Conservation (phyloP, 306 rosid species). For the Canavalia ensiformis region DNA sequence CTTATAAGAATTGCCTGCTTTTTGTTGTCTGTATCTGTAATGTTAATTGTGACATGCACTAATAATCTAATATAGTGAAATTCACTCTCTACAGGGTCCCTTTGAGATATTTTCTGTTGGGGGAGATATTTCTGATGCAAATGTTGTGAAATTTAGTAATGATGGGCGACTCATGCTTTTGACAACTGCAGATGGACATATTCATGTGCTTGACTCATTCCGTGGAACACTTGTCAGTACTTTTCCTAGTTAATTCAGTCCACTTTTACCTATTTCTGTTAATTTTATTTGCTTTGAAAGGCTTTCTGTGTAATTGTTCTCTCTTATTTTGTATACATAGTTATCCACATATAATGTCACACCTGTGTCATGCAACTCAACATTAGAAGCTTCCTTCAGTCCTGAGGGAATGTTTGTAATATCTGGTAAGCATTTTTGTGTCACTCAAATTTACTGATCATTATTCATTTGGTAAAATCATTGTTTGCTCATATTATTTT, state of each 20-base stretch:
- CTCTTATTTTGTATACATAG: slow-evolving; percentile 51
- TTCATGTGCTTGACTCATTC: slow-evolving; percentile 94
- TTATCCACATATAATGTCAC: slow-evolving; percentile 80
- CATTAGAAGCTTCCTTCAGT: slow-evolving; percentile 96
- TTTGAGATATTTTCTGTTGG: slow-evolving; percentile 92
- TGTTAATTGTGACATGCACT: slow-evolving; percentile 20
- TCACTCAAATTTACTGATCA: slow-evolving; percentile 29
- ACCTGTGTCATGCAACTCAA: slow-evolving; percentile 81
- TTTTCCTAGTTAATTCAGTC: slow-evolving; percentile 27
- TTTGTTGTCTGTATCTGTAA: slow-evolving; percentile 36
- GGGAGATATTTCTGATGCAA: slow-evolving; percentile 92
- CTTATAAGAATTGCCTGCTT: neutral
- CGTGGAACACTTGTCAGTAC: slow-evolving; percentile 89
- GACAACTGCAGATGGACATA: slow-evolving; percentile 85
- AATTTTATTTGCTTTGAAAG: slow-evolving; percentile 37
- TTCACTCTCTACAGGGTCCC: slow-evolving; percentile 75
- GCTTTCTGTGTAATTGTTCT: slow-evolving; percentile 34
- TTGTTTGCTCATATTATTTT: neutral
- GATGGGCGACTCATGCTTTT: slow-evolving; percentile 94
- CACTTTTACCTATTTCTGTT: slow-evolving; percentile 21
- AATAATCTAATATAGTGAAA: slow-evolving; percentile 43
- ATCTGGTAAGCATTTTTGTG: slow-evolving; percentile 64
- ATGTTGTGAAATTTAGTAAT: slow-evolving; percentile 92
- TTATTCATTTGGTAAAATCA: slow-evolving; percentile 25
- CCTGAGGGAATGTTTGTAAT: slow-evolving; percentile 96